Percentiles rank a stretch among this genome's conserved stretches.
phyloP scores from a whole-genome alignment of 106 monocot genomes.

The Agapanthus africanus region DNA sequence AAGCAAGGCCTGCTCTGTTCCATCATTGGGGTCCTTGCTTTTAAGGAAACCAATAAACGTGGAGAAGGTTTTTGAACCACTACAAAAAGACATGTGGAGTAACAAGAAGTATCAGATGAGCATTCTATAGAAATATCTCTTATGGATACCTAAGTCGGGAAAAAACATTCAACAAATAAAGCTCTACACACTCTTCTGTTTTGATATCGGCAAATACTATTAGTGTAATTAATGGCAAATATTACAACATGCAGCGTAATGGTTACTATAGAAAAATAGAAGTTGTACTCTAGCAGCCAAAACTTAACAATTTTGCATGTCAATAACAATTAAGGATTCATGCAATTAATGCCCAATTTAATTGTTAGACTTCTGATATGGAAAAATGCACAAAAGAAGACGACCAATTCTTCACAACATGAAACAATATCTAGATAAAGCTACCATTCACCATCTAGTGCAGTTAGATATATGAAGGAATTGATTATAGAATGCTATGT shows the following conservation, averaged over 20 bases:
- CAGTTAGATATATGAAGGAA: not conserved
- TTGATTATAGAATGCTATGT: not conserved
- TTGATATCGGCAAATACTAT: not conserved
- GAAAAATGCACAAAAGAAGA: not conserved
- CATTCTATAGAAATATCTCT: not conserved
- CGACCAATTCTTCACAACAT: not conserved
- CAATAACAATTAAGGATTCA: not conserved
- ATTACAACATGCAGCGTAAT: not conserved
- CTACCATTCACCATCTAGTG: not conserved
- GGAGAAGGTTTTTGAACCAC: slow-evolving; percentile 73
- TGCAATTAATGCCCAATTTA: not conserved
- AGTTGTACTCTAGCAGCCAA: not conserved
- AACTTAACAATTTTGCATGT: no score
- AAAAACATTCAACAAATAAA: no score
- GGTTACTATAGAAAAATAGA: not conserved
- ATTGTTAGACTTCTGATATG: not conserved
- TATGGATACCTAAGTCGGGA: not conserved
- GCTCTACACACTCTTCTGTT: not conserved
- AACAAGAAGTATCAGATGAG: not conserved
- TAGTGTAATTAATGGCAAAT: not conserved
- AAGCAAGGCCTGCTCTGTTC: slow-evolving; percentile 58
- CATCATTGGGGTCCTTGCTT: slow-evolving; percentile 76
- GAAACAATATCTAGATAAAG: not conserved
- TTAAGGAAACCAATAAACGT: slow-evolving; percentile 60
- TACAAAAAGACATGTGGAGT: slow-evolving; percentile 25